Base-by-base conservation (phyloP, 2,329 filamentous ascomycete genomes). In the Trichoderma cornu-damae region DNA sequence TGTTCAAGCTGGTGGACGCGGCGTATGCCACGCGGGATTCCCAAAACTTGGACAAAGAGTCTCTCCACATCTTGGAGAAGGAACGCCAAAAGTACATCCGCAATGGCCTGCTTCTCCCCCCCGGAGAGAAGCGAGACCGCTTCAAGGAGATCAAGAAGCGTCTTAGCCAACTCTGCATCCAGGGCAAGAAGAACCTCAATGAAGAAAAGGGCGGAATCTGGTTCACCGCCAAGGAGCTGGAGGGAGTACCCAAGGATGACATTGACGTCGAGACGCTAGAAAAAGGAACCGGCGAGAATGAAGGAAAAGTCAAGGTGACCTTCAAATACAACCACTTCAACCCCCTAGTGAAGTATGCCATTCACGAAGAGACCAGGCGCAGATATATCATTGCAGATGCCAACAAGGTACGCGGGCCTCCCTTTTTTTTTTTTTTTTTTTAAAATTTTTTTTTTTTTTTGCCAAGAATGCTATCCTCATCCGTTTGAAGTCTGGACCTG, bases 131-230 rank as follows among this genome's bases (percentile, higher is more conserved):
- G 74, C 76, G 88, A 61, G 88, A 91, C 64, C 82, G 88, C 43
- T 93, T 93, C 80, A 93, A 91, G 77, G 87, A 87, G 71, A 91
- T 93, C 73, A 89, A 90, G 80, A 89, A 90, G 78, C 77, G 88
- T 11, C 76, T 94, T 57, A 88, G 85, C 62, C 81, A 87, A 69
- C 81, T 93, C 63, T 79, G 81, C 66, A 91, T 92, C 59, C 78
- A 84, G 57, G 90, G 90, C 72, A 83, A 88, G 68, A 91, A 90
- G 77, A 89, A 87, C 65, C 76, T 93, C 59, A 92, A 92, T 67
- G 89, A 93, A 71, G 89, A 94, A 74, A 86, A 86, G 64, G 87
- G 86, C n/a, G 87, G 85, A 2, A 74, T 92, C 52, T 94, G 89
- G 88, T 87, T 93, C 65, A 88, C 86, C 1, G 78, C 73, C 3